Evolutionary conservation across 2,329 filamentous ascomycete species (phyloP).

Genomic region (Fusarium graminum): DNA sequence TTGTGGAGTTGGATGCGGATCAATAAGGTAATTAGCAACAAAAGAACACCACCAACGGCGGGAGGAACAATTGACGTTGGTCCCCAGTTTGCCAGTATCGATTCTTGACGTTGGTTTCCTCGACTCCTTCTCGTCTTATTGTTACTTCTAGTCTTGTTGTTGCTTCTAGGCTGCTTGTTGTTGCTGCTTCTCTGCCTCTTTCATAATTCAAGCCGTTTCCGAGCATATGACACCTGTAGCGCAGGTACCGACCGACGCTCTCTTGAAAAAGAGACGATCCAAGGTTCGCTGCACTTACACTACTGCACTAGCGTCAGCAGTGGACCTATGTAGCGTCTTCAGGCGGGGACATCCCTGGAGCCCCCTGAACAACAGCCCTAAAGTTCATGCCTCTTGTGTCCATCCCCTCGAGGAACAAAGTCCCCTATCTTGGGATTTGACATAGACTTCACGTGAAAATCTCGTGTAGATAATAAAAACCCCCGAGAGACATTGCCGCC

Average conservation of each 20-base stretch:
- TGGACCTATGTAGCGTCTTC: background rate
- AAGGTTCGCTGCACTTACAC: background rate
- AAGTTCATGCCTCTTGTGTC: background rate
- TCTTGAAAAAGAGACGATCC: slow-evolving; percentile 4
- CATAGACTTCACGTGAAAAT: background rate
- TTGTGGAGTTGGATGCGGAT: background rate
- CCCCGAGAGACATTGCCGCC: slow-evolving; percentile 10
- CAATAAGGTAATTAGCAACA: too few species aligned
- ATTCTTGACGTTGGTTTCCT: background rate
- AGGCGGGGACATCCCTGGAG: slow-evolving; percentile 9
- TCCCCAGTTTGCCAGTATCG: background rate
- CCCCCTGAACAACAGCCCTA: slow-evolving; percentile 19
- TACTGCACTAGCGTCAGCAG: background rate
- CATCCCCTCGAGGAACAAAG: background rate
- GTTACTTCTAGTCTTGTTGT: background rate
- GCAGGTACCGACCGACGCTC: slow-evolving; percentile 28
- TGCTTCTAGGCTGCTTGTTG: background rate
- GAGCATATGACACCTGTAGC: slow-evolving; percentile 19
- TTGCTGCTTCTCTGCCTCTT: background rate
- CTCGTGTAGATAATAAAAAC: slow-evolving; percentile 13
- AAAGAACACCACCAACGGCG: background rate
- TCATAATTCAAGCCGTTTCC: slow-evolving; percentile 14
- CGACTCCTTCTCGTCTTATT: too few species aligned
- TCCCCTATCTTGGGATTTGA: slow-evolving; percentile 10
- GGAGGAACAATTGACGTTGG: background rate